Percentiles rank a stretch among this genome's conserved stretches.
Evolutionary conservation across 352 stramenopile genomes (phyloP).

Genomic region (Pythium periplocum): DNA sequence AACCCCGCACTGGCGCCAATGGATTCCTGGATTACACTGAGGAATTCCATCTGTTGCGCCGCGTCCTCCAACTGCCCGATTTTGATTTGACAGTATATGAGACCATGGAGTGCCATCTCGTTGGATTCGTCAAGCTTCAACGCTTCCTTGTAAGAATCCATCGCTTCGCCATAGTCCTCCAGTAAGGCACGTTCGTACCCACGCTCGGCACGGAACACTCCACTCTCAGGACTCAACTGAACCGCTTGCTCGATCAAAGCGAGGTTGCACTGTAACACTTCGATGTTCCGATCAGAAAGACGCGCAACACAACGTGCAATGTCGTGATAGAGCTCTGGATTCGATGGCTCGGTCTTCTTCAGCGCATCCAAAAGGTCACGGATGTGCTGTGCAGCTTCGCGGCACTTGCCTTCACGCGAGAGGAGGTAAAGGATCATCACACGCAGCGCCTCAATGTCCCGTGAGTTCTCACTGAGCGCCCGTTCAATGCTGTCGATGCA

Average conservation of each 20-base stretch:
- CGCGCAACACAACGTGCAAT: slow-evolving; percentile 55
- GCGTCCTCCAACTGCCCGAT: slow-evolving; percentile 85
- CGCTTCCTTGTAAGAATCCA: slow-evolving; percentile 84
- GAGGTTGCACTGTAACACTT: slow-evolving; percentile 71
- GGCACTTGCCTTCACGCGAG: slow-evolving; percentile 49
- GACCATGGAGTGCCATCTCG: slow-evolving; percentile 79
- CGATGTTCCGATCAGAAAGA: slow-evolving; percentile 54
- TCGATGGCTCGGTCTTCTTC: slow-evolving; percentile 62
- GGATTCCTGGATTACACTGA: slow-evolving; percentile 87
- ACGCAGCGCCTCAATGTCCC: slow-evolving; percentile 67
- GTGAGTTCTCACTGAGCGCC: slow-evolving; percentile 53
- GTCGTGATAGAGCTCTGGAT: slow-evolving; percentile 61
- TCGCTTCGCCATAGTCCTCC: slow-evolving; percentile 70
- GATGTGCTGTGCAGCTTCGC: slow-evolving; percentile 50
- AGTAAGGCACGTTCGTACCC: slow-evolving; percentile 75
- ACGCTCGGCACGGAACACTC: slow-evolving; percentile 61
- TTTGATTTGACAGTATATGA: slow-evolving; percentile 92
- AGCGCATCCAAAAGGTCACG: slow-evolving; percentile 63
- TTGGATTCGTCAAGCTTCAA: slow-evolving; percentile 86
- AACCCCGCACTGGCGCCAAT: slow-evolving; percentile 76
- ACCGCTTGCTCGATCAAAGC: slow-evolving; percentile 65
- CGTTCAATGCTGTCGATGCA: slow-evolving; percentile 76
- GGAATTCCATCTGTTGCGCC: slow-evolving; percentile 89
- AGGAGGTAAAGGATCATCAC: slow-evolving; percentile 64
- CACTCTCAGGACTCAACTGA: slow-evolving; percentile 50